Evolutionary conservation across 371 early-diverging fungal genomes (phyloP), one percentile per base, ranked within the genome.

Genomic region (Mucor sp.): DNA sequence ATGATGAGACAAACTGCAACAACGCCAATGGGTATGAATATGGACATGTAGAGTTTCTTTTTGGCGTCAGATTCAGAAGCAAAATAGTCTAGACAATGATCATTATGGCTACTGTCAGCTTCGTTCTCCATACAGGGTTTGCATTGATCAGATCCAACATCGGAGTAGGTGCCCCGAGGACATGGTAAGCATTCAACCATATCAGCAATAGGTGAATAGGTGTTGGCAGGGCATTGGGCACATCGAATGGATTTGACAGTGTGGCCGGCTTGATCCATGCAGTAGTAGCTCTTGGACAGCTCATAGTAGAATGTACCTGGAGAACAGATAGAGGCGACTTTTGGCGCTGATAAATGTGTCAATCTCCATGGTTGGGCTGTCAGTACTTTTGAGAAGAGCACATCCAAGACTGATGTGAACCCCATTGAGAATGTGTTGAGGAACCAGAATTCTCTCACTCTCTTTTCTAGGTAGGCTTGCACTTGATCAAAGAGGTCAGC

Each of bases 141-240:
- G 53, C 82, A 77, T 1, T 25, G 14, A 11, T 59, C 56, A 17
- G 70, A 63, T 28, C 72, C 72, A 1, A 60, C 14, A n/a, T 27
- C 32, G 4, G 78, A 37, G 44, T 65, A 69, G 7, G 62, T 64
- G 6, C 78, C 82, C 6, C 25, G 41, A 2, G 61, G n/a, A 50
- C 85, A 85, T 17, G 76, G 67, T 11, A 61, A 17, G 39, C 85
- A 85, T 32, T 64, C 35, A 1, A 66, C 58, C 57, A 74, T 75
- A 32, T 80, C 58, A 33, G 59, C 60, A 23, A 66, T 21, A n/a
- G 65, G 61, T 17, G 69, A 56, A 43, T 53, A 64, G 1, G 67
- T 58, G 59, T 81, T 74, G 19, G 33, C 69, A 4, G 69, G 66
- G 39, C 85, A 82, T 11, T 68, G 62, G 37, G 71, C 64, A 30